A percentile compares a stretch with the other conserved stretches of the same genome.
Evolutionary conservation across 2,329 filamentous ascomycete genomes (phyloP).

Genomic region (Botryosphaeria dothidea): DNA sequence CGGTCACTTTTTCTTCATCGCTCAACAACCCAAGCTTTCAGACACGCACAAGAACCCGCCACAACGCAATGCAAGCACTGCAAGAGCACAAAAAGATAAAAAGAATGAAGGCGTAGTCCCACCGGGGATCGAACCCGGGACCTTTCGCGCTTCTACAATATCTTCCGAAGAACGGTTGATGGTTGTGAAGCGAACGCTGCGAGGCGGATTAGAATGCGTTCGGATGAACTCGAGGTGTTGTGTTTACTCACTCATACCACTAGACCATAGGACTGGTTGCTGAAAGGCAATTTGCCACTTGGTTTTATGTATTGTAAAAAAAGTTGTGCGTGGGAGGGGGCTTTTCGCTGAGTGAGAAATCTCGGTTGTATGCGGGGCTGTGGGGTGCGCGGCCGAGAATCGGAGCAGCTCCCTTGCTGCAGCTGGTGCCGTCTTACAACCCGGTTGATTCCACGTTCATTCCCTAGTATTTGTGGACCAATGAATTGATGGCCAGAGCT

Average conservation of each 20-base stretch:
- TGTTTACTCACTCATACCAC: too few species aligned
- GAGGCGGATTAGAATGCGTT: too few species aligned
- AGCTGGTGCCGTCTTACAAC: too few species aligned
- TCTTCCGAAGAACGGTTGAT: too few species aligned
- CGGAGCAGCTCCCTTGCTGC: too few species aligned
- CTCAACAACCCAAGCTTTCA: background rate
- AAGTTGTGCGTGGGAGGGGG: too few species aligned
- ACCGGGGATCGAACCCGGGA: conserved; percentile 25
- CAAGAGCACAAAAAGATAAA: background rate
- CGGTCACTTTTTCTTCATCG: background rate
- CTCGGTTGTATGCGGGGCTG: background rate
- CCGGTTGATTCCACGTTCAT: too few species aligned
- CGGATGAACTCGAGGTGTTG: too few species aligned
- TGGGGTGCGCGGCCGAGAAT: too few species aligned
- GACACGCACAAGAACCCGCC: background rate
- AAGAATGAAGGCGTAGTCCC: conserved; percentile 18
- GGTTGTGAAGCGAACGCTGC: conserved; percentile 22
- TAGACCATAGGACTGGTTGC: conserved; percentile 20
- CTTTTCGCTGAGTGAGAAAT: background rate
- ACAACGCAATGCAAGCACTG: background rate
- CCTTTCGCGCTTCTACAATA: conserved; percentile 20
- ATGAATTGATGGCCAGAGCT: too few species aligned
- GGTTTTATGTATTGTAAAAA: rapidly evolving
- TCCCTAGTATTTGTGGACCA: too few species aligned
- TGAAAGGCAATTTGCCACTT: rapidly evolving